These are phyloP conservation scores for Tilletia horrida DNA, from an alignment of 1,284 basidiomycete genomes.

Conservation along the genomic window DNA sequence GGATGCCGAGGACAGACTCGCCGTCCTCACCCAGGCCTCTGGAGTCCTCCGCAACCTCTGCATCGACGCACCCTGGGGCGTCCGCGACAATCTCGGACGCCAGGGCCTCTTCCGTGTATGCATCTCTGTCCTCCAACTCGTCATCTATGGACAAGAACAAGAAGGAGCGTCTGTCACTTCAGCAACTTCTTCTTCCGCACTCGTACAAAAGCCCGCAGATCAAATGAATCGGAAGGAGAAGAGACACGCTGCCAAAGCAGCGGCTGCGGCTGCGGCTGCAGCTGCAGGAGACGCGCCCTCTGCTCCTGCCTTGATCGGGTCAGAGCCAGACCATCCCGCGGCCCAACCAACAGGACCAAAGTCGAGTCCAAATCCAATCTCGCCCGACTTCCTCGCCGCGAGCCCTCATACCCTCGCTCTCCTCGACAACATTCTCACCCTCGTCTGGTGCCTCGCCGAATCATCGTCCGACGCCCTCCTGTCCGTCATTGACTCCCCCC, in stretches of 20 bases:
- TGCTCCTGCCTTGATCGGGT: not conserved
- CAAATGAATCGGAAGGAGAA: constrained; percentile 54
- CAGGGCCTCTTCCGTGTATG: constrained; percentile 32
- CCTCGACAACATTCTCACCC: constrained; percentile 21
- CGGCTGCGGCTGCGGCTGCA: constrained; percentile 20
- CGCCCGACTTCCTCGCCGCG: constrained; percentile 22
- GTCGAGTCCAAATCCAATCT: constrained; percentile 17
- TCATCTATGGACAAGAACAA: constrained; percentile 22
- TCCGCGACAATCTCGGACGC: constrained; percentile 37
- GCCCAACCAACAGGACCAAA: not conserved
- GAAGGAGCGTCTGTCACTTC: constrained; percentile 21
- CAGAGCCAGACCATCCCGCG: not conserved
- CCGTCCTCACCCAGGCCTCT: constrained; percentile 37
- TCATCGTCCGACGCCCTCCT: constrained; percentile 5
- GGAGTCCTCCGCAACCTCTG: constrained; percentile 52
- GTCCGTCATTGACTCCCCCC: not conserved
- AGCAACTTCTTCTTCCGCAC: constrained; percentile 25
- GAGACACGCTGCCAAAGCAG: constrained; percentile 42
- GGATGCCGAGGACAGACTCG: not conserved
- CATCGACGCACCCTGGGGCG: constrained; percentile 38
- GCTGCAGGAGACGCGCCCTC: not conserved
- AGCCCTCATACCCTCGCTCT: constrained; percentile 14
- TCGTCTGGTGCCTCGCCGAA: constrained; percentile 22
- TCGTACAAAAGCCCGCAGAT: constrained; percentile 43
- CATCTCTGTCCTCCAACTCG: constrained; percentile 19